phyloP scores from a whole-genome alignment of 805 yeast genomes.

The Saccharomyces cerevisiae region DNA sequence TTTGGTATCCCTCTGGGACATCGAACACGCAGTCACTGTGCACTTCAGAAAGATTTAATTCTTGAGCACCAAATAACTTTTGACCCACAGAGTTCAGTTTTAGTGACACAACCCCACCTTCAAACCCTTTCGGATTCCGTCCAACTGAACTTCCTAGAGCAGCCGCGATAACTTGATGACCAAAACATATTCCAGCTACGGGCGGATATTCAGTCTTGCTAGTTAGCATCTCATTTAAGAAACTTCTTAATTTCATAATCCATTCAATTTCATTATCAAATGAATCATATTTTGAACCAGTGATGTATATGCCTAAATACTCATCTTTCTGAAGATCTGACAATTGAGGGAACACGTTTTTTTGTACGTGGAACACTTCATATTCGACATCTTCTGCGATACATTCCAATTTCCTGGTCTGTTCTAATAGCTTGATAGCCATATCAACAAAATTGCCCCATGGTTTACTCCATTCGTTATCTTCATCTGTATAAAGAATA shows the following conservation, averaged over 20 bases:
- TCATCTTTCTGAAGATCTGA: slow-evolving; percentile 9
- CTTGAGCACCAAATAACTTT: slow-evolving; percentile 15
- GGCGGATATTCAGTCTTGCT: slow-evolving; percentile 32
- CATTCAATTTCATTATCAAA: slow-evolving; percentile 34
- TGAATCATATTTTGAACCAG: slow-evolving; percentile 43
- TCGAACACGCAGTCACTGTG: slow-evolving; percentile 51
- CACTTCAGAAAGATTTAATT: slow-evolving; percentile 41
- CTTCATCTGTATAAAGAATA: slow-evolving; percentile 22
- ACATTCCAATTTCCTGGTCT: slow-evolving; percentile 4
- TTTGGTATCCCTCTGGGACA: slow-evolving; percentile 32
- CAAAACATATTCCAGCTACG: slow-evolving; percentile 71
- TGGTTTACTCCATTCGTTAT: slow-evolving; percentile 16
- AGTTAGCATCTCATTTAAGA: slow-evolving; percentile 21
- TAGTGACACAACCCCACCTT: slow-evolving; percentile 52
- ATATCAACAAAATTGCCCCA: slow-evolving; percentile 25
- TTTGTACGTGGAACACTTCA: slow-evolving; percentile 11
- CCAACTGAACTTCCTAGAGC: slow-evolving; percentile 55
- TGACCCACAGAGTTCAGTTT: slow-evolving; percentile 34
- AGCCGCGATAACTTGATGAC: slow-evolving; percentile 71
- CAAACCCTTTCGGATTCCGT: slow-evolving; percentile 62
- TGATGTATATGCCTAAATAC: slow-evolving; percentile 35
- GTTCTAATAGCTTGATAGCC: slow-evolving; percentile 15
- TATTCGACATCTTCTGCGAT: slow-evolving; percentile 12
- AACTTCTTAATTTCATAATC: slow-evolving; percentile 35
- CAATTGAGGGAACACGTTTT: slow-evolving; percentile 21